These are phyloP conservation scores for Kluyveromyces sp. DNA, from an alignment of 1,139 yeast genomes.

Conservation along the genomic window DNA sequence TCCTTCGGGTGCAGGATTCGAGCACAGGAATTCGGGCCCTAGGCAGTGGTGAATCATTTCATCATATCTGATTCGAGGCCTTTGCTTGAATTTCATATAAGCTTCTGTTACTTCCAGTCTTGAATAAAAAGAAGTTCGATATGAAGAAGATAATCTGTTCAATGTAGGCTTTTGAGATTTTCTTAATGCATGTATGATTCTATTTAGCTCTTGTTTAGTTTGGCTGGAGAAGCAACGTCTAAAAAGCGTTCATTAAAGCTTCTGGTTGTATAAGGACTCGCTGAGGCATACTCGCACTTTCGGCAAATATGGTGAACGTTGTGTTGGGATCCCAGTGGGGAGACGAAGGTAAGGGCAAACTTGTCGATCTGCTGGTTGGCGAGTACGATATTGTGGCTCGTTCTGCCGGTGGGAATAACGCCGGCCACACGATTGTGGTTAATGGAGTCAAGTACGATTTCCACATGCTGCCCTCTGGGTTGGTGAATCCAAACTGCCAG, in stretches of 20 bases:
- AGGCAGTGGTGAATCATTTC: too few species aligned
- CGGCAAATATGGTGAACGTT: conserved; percentile 44
- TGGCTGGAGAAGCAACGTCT: conserved; percentile 5
- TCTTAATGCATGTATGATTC: too few species aligned
- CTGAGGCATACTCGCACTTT: background rate
- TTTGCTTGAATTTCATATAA: too few species aligned
- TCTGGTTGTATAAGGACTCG: background rate
- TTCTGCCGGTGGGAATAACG: conserved; percentile 98
- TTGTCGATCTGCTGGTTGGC: conserved; percentile 90
- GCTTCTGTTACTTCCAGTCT: too few species aligned
- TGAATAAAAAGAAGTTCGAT: too few species aligned
- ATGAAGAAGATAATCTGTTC: too few species aligned
- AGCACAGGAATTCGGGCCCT: too few species aligned
- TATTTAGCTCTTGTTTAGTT: background rate
- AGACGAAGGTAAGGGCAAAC: conserved; percentile 98
- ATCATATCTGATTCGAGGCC: too few species aligned
- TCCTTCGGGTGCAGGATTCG: too few species aligned
- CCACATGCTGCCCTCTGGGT: conserved; percentile 97
- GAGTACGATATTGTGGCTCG: conserved; percentile 94
- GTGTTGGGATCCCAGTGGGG: conserved; percentile 99
- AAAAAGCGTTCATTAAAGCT: conserved; percentile 4
- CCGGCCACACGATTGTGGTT: conserved; percentile 97
- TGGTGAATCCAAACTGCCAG: conserved; percentile 84
- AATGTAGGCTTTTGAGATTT: too few species aligned
- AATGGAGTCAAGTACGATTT: conserved; percentile 84